Percentiles rank a stretch among this genome's conserved stretches.
Conservation (phyloP, 2,329 filamentous ascomycete species). For the Fusarium sp. region DNA sequence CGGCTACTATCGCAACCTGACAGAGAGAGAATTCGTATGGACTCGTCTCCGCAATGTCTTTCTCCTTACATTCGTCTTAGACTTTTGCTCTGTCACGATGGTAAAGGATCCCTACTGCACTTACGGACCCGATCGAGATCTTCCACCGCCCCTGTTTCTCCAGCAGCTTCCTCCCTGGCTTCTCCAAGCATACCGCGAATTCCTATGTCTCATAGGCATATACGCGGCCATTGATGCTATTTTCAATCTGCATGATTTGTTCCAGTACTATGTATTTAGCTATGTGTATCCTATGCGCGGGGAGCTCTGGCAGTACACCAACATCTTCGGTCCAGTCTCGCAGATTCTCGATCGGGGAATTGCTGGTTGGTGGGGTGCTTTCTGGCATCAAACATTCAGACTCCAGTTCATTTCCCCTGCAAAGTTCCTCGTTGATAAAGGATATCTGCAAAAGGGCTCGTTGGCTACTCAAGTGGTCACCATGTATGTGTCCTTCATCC, state of each 20-base stretch:
- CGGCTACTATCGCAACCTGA: conserved; percentile 59
- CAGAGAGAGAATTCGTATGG: conserved; percentile 58
- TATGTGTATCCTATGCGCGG: conserved; percentile 63
- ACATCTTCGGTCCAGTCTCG: conserved; percentile 65
- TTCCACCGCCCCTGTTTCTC: conserved; percentile 57
- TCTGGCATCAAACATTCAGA: conserved; percentile 94
- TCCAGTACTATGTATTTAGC: conserved; percentile 61
- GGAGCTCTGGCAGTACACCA: conserved; percentile 65
- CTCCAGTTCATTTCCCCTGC: conserved; percentile 74
- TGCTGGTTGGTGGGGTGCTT: conserved; percentile 83
- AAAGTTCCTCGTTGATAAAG: conserved; percentile 56
- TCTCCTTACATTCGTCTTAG: conserved; percentile 73
- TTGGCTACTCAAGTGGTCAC: conserved; percentile 40
- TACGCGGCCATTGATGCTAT: conserved; percentile 69
- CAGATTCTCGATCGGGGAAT: conserved; percentile 76
- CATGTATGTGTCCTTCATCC: conserved; percentile 63
- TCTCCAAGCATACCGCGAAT: conserved; percentile 66
- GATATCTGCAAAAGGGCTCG: conserved; percentile 53
- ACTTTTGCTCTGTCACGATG: conserved; percentile 75
- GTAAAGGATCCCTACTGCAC: conserved; percentile 84
- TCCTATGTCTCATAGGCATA: conserved; percentile 67
- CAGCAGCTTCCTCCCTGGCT: conserved; percentile 55
- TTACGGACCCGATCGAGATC: conserved; percentile 57
- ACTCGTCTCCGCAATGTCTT: conserved; percentile 60
- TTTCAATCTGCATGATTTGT: conserved; percentile 69